A percentile compares a stretch with the other conserved stretches of the same genome.
phyloP scores from a whole-genome alignment of 305 asterid genomes.

The Fraxinus platypoda region DNA sequence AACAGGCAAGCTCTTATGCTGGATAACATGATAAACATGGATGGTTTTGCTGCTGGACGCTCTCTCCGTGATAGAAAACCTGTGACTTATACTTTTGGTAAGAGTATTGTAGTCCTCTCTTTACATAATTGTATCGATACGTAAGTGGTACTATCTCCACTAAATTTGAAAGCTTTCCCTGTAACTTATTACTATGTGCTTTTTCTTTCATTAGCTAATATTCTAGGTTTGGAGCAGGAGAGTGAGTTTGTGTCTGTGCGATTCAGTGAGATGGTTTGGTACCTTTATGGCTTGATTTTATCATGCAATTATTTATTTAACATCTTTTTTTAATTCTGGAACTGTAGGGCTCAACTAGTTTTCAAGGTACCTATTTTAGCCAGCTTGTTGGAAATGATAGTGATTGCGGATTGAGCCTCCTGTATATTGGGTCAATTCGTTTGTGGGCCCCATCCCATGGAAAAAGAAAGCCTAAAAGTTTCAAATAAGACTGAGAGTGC shows the following conservation, averaged over 20 bases:
- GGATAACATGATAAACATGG: slow-evolving; percentile 70
- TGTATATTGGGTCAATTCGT: background rate
- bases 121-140: background rate
- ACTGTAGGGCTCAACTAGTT: background rate
- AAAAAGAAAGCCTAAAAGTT: background rate
- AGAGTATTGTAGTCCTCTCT: slow-evolving; percentile 11
- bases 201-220: background rate
- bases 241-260: background rate
- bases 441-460: background rate
- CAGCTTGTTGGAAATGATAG: background rate
- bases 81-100: slow-evolving; percentile 93
- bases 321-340: background rate
- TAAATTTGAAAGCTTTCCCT: background rate
- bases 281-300: background rate
- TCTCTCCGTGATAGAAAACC: slow-evolving; percentile 98
- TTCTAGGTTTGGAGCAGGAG: background rate
- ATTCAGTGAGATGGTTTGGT: background rate
- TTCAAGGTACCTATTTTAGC: background rate
- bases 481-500: background rate
- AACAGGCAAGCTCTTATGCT: slow-evolving; percentile 97
- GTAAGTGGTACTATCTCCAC: background rate
- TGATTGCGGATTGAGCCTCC: background rate
- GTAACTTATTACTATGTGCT: background rate
- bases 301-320: background rate
- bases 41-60: slow-evolving; percentile 78